Evolutionary conservation across 441 rosid genomes (phyloP), one percentile per base, ranked within the genome.

Genomic region (Eutrema salsugineum): DNA sequence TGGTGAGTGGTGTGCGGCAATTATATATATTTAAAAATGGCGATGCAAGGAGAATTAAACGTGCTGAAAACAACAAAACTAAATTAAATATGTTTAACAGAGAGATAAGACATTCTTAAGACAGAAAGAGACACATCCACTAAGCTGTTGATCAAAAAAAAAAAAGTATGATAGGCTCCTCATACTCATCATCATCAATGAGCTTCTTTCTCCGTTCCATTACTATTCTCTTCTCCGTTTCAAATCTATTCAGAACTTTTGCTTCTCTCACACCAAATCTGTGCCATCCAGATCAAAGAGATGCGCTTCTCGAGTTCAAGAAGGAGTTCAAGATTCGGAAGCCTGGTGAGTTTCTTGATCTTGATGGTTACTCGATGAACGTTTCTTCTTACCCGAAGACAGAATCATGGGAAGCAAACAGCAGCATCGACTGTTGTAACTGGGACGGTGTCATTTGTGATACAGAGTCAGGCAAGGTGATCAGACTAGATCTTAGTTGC

Each of bases 401-500:
- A 2, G 5, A 50, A 61, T 59, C 64, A 59, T 59, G 64, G 64
- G n/a, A n/a, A n/a, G 4, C 19, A 11, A 59, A 22, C 43, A 22
- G 12, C 17, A 61, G 39, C 1, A 57, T 38, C 0, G 68, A 74
- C 49, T 81, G 84, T 36, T 81, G 80, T 62, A 42, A 15, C 11
- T 79, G 83, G 82, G 75, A 74, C 11, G 78, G 87, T 1, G 75
- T 79, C 7, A 77, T 50, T 17, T 77, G 77, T 22, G 70, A 75
- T 40, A 36, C 22, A 7, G 28, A 28, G 10, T 64, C 54, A 0
- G 77, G 73, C 20, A 38, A 54, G 1, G 77, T 83, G 67, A 75
- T 69, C 27, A 71, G 64, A 3, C 79, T 83, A 9, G 80, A 81
- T 53, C 77, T 81, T 28, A 56, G 74, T 30, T 57, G 79, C 30